Conservation (phyloP, 495 filamentous ascomycete species). For the Trichoderma gamsii region DNA sequence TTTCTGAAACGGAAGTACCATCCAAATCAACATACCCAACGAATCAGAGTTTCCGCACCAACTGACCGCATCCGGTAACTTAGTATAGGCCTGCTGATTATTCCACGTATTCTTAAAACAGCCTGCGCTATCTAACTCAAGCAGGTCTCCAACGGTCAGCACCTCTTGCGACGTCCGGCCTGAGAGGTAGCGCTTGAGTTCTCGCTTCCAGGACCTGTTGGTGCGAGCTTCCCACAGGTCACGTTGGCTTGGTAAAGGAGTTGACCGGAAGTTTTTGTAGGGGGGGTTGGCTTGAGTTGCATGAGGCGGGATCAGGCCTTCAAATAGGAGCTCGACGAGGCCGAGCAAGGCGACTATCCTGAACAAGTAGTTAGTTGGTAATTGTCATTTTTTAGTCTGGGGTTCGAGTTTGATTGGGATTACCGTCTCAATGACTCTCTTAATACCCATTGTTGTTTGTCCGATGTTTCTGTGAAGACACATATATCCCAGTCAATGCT, state of each 20-base stretch:
- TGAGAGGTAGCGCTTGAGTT: background rate
- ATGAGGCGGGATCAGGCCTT: background rate
- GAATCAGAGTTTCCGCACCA: conserved; percentile 1
- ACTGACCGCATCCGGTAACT: background rate
- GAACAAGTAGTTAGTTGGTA: background rate
- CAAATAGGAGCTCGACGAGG: background rate
- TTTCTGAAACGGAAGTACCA: background rate
- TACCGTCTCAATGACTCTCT: background rate
- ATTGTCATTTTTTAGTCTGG: background rate
- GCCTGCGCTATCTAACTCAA: background rate
- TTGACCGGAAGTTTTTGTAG: background rate
- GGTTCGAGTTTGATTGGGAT: background rate
- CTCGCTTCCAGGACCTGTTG: background rate
- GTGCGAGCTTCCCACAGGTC: background rate
- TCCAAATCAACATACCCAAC: background rate
- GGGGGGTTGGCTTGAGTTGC: background rate
- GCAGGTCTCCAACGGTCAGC: background rate
- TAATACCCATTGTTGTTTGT: background rate
- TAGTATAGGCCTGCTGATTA: background rate
- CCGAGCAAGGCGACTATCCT: background rate
- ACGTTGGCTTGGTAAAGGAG: background rate
- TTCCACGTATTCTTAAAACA: background rate
- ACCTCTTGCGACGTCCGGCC: background rate
- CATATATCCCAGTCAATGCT: background rate
- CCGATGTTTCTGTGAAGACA: background rate